Conservation (phyloP, 208 protist species). For the Leishmania major region DNA sequence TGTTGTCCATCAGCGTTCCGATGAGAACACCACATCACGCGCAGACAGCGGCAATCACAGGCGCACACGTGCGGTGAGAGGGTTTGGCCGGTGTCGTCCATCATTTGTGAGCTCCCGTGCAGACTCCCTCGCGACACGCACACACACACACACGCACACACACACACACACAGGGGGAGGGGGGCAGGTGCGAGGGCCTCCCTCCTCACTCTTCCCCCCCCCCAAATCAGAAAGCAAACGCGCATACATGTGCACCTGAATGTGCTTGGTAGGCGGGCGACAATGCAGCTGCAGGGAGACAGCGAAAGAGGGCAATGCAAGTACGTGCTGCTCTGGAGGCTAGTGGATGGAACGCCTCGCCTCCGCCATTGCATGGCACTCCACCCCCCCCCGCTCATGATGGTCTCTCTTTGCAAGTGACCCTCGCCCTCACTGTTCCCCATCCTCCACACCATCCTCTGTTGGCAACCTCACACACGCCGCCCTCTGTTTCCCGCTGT, state of each 20-base stretch:
- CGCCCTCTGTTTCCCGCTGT: background rate
- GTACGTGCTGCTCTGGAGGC: too few relatives aligned
- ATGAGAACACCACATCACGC: background rate
- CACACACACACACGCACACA: background rate
- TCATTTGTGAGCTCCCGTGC: too few relatives aligned
- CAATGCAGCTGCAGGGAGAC: too few relatives aligned
- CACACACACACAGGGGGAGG: background rate
- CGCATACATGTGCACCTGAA: too few relatives aligned
- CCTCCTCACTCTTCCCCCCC: too few relatives aligned
- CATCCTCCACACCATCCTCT: background rate
- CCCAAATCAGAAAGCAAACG: too few relatives aligned
- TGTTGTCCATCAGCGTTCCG: constrained; percentile 13
- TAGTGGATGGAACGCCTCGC: background rate
- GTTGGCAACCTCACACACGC: background rate
- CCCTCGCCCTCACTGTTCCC: background rate
- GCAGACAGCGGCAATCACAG: too few relatives aligned
- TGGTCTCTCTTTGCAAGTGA: background rate
- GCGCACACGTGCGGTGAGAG: too few relatives aligned
- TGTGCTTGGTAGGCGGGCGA: too few relatives aligned
- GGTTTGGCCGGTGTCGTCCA: too few relatives aligned
- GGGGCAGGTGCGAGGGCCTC: too few relatives aligned
- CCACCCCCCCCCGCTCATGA: background rate
- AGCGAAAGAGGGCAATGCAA: too few relatives aligned
- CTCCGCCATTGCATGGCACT: background rate
- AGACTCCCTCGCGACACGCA: background rate